Conservation (phyloP, 257 asterid species). For the Solanum infundibuliforme region DNA sequence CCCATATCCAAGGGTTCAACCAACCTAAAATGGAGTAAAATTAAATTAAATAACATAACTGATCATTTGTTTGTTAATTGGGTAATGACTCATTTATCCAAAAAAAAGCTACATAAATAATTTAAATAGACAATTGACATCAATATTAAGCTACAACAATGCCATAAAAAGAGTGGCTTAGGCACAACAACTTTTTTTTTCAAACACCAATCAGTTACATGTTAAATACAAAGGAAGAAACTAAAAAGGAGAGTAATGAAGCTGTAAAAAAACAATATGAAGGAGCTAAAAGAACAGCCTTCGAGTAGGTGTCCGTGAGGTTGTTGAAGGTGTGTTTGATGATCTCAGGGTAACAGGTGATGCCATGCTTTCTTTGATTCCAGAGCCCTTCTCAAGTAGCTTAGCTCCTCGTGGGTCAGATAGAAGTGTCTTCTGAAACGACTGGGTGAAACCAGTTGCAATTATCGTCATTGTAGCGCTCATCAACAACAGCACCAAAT, state of each 20-base stretch:
- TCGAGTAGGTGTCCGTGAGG: constrained; percentile 21
- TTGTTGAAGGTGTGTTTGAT: constrained; percentile 12
- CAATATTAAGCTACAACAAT: too few species aligned
- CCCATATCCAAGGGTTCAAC: too few species aligned
- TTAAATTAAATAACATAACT: too few species aligned
- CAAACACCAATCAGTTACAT: not conserved
- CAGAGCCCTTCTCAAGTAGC: constrained; percentile 28
- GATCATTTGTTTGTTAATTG: too few species aligned
- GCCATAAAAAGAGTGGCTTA: too few species aligned
- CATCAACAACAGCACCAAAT: constrained; percentile 99
- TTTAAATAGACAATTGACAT: too few species aligned
- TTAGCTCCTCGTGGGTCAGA: constrained; percentile 77
- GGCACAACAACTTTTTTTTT: not conserved
- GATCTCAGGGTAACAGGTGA: constrained; percentile 33
- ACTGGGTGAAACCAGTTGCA: constrained; percentile 92
- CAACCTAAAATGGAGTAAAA: too few species aligned
- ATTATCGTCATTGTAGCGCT: constrained; percentile 76
- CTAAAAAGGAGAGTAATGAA: not conserved
- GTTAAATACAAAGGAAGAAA: not conserved
- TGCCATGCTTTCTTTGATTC: constrained; percentile 22
- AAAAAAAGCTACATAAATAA: too few species aligned
- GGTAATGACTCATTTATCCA: too few species aligned
- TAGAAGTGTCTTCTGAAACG: constrained; percentile 68
- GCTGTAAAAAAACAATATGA: not conserved
- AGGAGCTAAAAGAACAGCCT: constrained; percentile 33